These are phyloP conservation scores for Penicillium corylophilum DNA, from an alignment of 2,329 filamentous ascomycete genomes.

Conservation along the genomic window DNA sequence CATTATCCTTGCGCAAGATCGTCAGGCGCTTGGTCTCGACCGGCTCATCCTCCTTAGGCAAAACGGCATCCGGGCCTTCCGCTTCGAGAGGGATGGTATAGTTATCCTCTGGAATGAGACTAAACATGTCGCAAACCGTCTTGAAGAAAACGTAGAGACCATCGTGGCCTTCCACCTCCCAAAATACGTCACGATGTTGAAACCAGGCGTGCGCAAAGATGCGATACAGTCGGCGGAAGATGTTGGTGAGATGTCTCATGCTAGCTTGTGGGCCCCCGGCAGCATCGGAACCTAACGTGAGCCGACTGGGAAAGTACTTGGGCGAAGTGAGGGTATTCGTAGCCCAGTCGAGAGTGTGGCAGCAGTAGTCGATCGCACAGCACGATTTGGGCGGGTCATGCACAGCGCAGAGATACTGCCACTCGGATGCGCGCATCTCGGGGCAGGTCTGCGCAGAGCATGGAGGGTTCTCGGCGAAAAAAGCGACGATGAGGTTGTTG, in stretches of 20 bases:
- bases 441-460: constrained; percentile 89
- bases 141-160: constrained; percentile 97
- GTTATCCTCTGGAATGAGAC: constrained; percentile 85
- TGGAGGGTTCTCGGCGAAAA: constrained; percentile 85
- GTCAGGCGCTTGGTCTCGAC: constrained; percentile 34
- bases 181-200: constrained; percentile 92
- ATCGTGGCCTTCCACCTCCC: constrained; percentile 86
- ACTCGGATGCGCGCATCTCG: constrained; percentile 98
- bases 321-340: constrained; percentile 90
- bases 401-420: constrained; percentile 98
- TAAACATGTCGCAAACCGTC: constrained; percentile 90
- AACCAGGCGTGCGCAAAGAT: constrained; percentile 99
- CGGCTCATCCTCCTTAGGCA: constrained; percentile 23
- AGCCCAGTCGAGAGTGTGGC: constrained; percentile 97
- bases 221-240: constrained; percentile 88
- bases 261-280: constrained; percentile 45
- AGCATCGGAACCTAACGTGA: constrained; percentile 56
- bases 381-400: constrained; percentile 96
- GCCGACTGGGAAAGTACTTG: constrained; percentile 89
- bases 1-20: constrained; percentile 37
- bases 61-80: constrained; percentile 68
- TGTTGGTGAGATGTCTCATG: constrained; percentile 76
- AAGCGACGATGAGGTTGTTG: constrained; percentile 86
- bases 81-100: constrained; percentile 94
- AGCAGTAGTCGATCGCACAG: constrained; percentile 98